Percentiles rank a stretch among this genome's conserved stretches.
These are phyloP conservation scores for Fraxinus anomala DNA, from an alignment of 257 asterid species.

Conservation along the genomic window DNA sequence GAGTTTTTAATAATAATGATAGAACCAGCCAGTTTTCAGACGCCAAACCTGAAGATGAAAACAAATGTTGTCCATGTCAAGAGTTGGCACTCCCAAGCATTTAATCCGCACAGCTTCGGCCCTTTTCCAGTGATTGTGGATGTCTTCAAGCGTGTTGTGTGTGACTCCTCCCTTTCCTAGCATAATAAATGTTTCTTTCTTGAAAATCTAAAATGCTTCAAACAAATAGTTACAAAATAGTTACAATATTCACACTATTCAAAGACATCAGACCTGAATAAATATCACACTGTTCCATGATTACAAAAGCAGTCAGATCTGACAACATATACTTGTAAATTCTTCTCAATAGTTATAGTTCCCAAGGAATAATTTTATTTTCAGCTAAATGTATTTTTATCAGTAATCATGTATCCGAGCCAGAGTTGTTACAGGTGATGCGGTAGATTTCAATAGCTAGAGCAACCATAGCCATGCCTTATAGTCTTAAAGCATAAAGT, in stretches of 20 bases:
- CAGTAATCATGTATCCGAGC: not conserved
- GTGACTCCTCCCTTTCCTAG: slow-evolving; percentile 90
- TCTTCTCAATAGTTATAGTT: not conserved
- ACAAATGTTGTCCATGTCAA: slow-evolving; percentile 87
- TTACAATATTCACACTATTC: not conserved
- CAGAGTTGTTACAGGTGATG: not conserved
- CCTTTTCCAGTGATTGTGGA: slow-evolving; percentile 83
- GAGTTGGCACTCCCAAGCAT: slow-evolving; percentile 91
- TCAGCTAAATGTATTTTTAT: not conserved
- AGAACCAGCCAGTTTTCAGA: not conserved
- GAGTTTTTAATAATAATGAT: not conserved
- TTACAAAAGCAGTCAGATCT: not conserved
- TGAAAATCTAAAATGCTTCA: slow-evolving; percentile 14
- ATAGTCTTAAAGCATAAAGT: not conserved
- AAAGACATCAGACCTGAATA: not conserved
- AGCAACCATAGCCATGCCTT: not conserved
- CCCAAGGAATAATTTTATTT: not conserved
- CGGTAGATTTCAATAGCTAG: not conserved
- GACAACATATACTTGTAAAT: not conserved
- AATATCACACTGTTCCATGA: not conserved
- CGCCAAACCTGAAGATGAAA: slow-evolving; percentile 82
- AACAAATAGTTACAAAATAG: not conserved
- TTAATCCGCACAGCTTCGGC: slow-evolving; percentile 89
- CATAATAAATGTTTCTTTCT: slow-evolving; percentile 13
- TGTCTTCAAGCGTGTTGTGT: slow-evolving; percentile 83